Conservation (phyloP, 2,329 filamentous ascomycete species). For the Aspergillus proliferans region DNA sequence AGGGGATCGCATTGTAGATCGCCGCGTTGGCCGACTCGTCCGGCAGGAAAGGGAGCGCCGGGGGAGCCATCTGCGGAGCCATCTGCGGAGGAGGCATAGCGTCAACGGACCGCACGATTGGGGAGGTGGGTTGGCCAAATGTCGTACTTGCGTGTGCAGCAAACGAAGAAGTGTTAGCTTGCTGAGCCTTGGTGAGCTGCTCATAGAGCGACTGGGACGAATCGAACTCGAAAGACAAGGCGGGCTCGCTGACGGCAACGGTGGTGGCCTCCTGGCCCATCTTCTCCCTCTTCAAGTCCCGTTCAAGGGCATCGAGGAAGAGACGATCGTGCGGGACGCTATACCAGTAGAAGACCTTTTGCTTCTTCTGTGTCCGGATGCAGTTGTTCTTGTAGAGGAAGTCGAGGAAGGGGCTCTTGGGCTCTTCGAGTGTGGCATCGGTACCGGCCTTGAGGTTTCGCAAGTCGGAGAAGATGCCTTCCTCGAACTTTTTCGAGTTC, state of each 20-base stretch:
- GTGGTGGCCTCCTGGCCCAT: conserved; percentile 98
- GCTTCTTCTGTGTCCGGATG: conserved; percentile 99
- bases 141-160: conserved; percentile 66
- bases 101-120: conserved; percentile 83
- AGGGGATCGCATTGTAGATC: conserved; percentile 65
- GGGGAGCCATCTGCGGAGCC: conserved; percentile 72
- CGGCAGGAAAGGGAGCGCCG: conserved; percentile 51
- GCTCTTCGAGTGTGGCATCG: conserved; percentile 95
- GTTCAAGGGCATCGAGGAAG: conserved; percentile 94
- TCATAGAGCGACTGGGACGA: conserved; percentile 98
- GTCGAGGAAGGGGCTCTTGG: conserved; percentile 96
- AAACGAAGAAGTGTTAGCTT: conserved; percentile 97
- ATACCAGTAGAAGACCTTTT: conserved; percentile 99
- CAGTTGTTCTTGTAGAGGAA: conserved; percentile 99
- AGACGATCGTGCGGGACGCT: conserved; percentile 96
- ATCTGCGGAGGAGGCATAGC: conserved; percentile 84
- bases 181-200: conserved; percentile 98
- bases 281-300: conserved; percentile 97
- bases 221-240: conserved; percentile 97
- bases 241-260: conserved; percentile 91
- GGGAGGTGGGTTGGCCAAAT: conserved; percentile 69
- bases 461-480: conserved; percentile 97
- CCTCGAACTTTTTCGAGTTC: conserved; percentile 99
- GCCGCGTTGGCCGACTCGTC: conserved; percentile 61
- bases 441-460: conserved; percentile 97